Evolutionary conservation across 352 stramenopile species (phyloP).

Genomic region (Phytophthora pluvialis): DNA sequence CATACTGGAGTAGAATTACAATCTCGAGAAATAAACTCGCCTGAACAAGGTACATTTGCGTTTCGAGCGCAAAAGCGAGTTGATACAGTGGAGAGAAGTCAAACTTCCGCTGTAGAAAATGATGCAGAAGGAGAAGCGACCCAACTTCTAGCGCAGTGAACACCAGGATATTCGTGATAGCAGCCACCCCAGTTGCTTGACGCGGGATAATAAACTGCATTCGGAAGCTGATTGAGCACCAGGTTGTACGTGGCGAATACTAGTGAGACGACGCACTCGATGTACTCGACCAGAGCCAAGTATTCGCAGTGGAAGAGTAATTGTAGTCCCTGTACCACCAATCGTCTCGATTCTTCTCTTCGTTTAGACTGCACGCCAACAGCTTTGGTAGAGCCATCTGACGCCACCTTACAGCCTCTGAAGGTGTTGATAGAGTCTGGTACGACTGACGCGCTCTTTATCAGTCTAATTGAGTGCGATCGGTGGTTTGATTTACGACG

Average conservation of each 20-base stretch:
- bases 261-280: constrained; percentile 43
- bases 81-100: constrained; percentile 36
- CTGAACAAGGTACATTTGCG: constrained; percentile 23
- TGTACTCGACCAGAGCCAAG: constrained; percentile 39
- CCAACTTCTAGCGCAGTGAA: constrained; percentile 39
- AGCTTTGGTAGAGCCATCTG: not conserved
- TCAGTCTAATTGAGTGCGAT: not conserved
- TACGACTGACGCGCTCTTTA: constrained; percentile 1
- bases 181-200: constrained; percentile 1
- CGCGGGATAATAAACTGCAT: constrained; percentile 40
- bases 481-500: constrained; percentile 3
- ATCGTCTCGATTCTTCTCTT: constrained; percentile 2
- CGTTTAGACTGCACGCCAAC: not conserved
- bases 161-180: constrained; percentile 13
- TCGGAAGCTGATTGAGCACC: constrained; percentile 40
- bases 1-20: constrained; percentile 9
- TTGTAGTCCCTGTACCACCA: constrained; percentile 26
- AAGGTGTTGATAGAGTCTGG: not conserved
- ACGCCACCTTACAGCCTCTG: not conserved
- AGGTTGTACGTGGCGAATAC: constrained; percentile 38
- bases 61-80: constrained; percentile 50
- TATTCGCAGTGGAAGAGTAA: constrained; percentile 46
- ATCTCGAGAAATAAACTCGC: constrained; percentile 9
- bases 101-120: constrained; percentile 36
- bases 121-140: constrained; percentile 26